Evolutionary conservation across 1,139 yeast genomes (phyloP), one percentile per base, ranked within the genome.

Genomic region (Blastobotrys elegans): DNA sequence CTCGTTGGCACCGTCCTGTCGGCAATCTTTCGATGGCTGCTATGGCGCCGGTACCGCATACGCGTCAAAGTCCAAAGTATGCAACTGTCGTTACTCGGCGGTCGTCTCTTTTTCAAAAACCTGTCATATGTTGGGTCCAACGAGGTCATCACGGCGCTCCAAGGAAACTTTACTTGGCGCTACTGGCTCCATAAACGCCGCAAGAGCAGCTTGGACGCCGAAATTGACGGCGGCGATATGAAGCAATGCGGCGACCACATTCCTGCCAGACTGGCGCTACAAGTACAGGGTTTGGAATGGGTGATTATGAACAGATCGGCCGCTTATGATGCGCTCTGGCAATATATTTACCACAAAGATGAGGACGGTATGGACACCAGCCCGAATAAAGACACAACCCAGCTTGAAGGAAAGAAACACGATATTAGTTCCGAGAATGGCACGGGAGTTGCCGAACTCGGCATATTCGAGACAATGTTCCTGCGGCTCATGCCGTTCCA

Each of bases 101-200:
- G 97, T 0, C 75, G 96, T 31, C 50, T 92, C 2, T 79, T 85
- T 62, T 79, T 89, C 60, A 85, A 83, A 57, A 88, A 89, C 61
- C 62, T 89, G 26, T 76, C 86, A 1, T 72, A 87, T 20, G 76
- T 84, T 10, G 84, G 88, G 11, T 72, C 79, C 42, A 84, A 90
- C 65, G 79, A 79, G 53, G 79, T 95, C 2, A 63, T 86, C 1
- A 76, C 88, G 6, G 72, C 86, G 1, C 73, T 85, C 20, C 82
- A 82, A 53, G 82, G 90, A 3, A 78, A 80, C 54, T 62, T 92
- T 29, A 86, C 95, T 0, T 92, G 97, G 97, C 66, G 95, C 51
- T 92, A 88, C 63, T 92, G 97, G 97, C 69, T 86, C 47, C 69
- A 14, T 66, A 64, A 44, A 58, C 61, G 26, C 60, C 61, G 46